Evolutionary conservation across 495 filamentous ascomycete species (phyloP), one percentile per base, ranked within the genome.

Genomic region (Corynascus novoguineensis): DNA sequence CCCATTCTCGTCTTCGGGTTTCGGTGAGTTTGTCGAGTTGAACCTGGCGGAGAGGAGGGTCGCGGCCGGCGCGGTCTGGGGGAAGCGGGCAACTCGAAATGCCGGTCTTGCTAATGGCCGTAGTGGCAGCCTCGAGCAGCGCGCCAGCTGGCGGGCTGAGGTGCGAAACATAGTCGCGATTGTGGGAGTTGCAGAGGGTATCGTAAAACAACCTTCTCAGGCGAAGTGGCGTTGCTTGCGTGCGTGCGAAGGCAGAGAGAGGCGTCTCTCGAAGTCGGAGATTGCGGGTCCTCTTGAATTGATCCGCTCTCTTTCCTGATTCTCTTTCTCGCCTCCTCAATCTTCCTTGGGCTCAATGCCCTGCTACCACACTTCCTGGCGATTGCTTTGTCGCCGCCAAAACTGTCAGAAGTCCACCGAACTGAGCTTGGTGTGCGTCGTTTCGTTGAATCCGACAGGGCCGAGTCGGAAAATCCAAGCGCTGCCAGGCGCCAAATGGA

Each of bases 61-160:
- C 8, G 56, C 49, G 49, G 46, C 28, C 24, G 53, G 45, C 8
- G 60, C 29, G 51, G 28, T 40, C 40, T 53, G 54, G 42, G 65
- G 62, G 21, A 54, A 50, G 45, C 54, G 59, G 52, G 51, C 52
- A 27, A 45, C 50, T 24, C 32, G 54, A 44, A 50, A 47, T 32
- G 58, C 50, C 21, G 62, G 64, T 2, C 60, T 48, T 22, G 66
- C 45, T 40, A 58, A 47, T n/a, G 67, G 56, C 35, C 57, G 48
- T 22, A 69, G 49, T 12, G 64, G 60, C 48, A 57, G 35, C 47
- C 60, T 56, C 10, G 65, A 63, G 58, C 60, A 58, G 34, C 53
- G 62, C 55, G 61, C 67, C 53, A 69, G 61, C 57, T 65, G 66
- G 57, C 59, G 60, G 29, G 64, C 57, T 19, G 67, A 63, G 19